Conservation (phyloP, 2,329 filamentous ascomycete genomes). For the Pseudohalonectria lignicola region DNA sequence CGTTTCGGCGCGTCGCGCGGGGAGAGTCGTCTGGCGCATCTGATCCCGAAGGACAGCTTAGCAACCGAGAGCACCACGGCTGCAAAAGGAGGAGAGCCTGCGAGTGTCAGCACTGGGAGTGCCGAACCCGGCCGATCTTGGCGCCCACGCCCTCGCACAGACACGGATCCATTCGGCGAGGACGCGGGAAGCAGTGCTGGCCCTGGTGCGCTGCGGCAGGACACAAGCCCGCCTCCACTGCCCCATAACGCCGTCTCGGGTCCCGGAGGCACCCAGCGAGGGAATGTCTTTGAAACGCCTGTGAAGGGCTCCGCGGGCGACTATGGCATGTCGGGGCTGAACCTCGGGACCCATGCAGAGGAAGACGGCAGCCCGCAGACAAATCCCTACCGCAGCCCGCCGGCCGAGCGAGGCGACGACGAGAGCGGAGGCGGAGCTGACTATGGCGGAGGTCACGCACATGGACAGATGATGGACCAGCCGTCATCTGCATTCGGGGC, state of each 20-base stretch:
- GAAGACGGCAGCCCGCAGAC: conserved; percentile 81
- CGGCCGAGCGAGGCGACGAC: conserved; percentile 53
- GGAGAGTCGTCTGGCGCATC: conserved; percentile 75
- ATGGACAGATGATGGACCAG: conserved; percentile 31
- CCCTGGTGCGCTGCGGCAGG: conserved; percentile 52
- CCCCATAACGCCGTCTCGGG: too few species aligned
- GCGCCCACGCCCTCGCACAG: conserved; percentile 52
- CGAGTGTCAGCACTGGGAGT: conserved; percentile 22
- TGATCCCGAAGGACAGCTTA: conserved; percentile 65
- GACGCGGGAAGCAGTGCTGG: conserved; percentile 33
- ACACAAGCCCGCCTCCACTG: conserved; percentile 41
- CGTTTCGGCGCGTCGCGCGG: conserved; percentile 58
- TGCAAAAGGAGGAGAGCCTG: conserved; percentile 37
- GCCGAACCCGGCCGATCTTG: conserved; percentile 34
- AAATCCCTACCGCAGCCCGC: conserved; percentile 90
- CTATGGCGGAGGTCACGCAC: conserved; percentile 40
- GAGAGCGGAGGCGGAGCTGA: conserved; percentile 19
- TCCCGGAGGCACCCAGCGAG: conserved; percentile 19
- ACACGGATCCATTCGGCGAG: conserved; percentile 65
- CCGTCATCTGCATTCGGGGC: conserved; percentile 38
- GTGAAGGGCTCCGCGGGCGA: conserved; percentile 43
- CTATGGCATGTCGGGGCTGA: conserved; percentile 52
- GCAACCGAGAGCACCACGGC: conserved; percentile 40
- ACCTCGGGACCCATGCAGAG: conserved; percentile 45
- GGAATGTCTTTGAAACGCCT: conserved; percentile 39